phyloP scores from a whole-genome alignment of 768 basidiomycete genomes.

The Paxillus involutus region DNA sequence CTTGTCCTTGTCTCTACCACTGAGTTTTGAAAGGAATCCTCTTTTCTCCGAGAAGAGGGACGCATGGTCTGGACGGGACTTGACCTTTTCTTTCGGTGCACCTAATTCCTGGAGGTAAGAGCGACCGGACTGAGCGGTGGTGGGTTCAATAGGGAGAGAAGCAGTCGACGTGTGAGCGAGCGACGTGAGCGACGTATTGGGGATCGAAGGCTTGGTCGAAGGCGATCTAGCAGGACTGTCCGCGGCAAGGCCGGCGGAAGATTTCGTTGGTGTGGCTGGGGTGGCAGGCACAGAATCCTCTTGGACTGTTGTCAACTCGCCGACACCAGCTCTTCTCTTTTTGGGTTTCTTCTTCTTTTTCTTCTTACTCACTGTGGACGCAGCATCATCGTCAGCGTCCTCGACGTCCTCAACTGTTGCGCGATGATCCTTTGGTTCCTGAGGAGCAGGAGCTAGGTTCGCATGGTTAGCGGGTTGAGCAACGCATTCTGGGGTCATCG shows the following conservation, averaged over 20 bases:
- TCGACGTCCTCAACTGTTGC: constrained; percentile 72
- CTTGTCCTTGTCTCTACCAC: constrained; percentile 33
- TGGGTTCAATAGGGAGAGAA: constrained; percentile 46
- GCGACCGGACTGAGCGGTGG: constrained; percentile 64
- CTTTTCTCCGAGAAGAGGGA: constrained; percentile 45
- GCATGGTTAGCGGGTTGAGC: neutral
- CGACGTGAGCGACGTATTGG: constrained; percentile 19
- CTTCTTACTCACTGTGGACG: constrained; percentile 44
- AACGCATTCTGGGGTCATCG: neutral
- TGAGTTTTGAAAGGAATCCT: constrained; percentile 54
- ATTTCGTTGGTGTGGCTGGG: constrained; percentile 18
- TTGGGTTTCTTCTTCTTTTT: constrained; percentile 69
- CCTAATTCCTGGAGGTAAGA: constrained; percentile 62
- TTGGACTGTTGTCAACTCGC: constrained; percentile 21
- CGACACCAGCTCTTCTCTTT: constrained; percentile 54
- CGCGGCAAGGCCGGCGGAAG: constrained; percentile 14
- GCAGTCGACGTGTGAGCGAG: constrained; percentile 36
- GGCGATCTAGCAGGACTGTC: constrained; percentile 26
- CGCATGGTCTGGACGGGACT: constrained; percentile 63
- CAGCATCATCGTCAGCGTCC: constrained; percentile 55
- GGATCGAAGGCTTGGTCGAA: constrained; percentile 2
- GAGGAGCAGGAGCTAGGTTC: constrained; percentile 9
- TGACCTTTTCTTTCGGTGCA: constrained; percentile 61
- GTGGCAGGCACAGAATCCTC: constrained; percentile 15
- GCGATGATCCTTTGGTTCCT: constrained; percentile 35